Evolutionary conservation across 768 basidiomycete species (phyloP).

Genomic region (Amanita pseudoporphyria): DNA sequence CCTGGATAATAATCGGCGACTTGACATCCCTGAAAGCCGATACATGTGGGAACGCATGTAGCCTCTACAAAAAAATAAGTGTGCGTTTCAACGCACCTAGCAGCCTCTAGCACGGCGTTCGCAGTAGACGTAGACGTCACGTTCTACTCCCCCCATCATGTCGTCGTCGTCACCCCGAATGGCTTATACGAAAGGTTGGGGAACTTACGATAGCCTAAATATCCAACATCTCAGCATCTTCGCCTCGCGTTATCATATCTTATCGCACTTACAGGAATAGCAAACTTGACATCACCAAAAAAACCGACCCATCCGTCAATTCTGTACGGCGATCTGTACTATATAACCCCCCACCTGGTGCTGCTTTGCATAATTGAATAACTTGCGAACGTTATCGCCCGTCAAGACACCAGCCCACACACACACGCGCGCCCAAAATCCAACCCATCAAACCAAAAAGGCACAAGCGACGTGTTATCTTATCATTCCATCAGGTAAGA

Average conservation of each 20-base stretch:
- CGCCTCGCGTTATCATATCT: not conserved
- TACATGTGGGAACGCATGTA: not conserved
- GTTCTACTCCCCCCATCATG: slow-evolving; percentile 43
- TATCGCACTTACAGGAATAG: slow-evolving; percentile 59
- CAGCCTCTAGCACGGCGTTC: slow-evolving; percentile 93
- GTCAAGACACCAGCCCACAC: slow-evolving; percentile 86
- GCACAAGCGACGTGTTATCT: not conserved
- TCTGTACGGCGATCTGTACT: too few species aligned
- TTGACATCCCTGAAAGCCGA: slow-evolving; percentile 70
- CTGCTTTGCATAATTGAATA: slow-evolving; percentile 90
- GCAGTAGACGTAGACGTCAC: slow-evolving; percentile 93
- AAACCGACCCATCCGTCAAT: not conserved
- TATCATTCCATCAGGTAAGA: not conserved
- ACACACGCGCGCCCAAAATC: too few species aligned
- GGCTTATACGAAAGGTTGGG: too few species aligned
- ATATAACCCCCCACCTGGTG: slow-evolving; percentile 59
- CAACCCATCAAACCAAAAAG: not conserved
- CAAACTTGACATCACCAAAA: slow-evolving; percentile 41
- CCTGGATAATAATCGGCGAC: slow-evolving; percentile 94
- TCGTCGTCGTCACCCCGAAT: not conserved
- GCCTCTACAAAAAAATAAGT: not conserved
- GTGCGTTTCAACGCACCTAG: slow-evolving; percentile 63
- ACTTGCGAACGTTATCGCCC: slow-evolving; percentile 88
- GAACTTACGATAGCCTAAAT: slow-evolving; percentile 70
- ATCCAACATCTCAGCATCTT: not conserved